phyloP scores from a whole-genome alignment of 345 rosid species.

The Citrus trifoliata region DNA sequence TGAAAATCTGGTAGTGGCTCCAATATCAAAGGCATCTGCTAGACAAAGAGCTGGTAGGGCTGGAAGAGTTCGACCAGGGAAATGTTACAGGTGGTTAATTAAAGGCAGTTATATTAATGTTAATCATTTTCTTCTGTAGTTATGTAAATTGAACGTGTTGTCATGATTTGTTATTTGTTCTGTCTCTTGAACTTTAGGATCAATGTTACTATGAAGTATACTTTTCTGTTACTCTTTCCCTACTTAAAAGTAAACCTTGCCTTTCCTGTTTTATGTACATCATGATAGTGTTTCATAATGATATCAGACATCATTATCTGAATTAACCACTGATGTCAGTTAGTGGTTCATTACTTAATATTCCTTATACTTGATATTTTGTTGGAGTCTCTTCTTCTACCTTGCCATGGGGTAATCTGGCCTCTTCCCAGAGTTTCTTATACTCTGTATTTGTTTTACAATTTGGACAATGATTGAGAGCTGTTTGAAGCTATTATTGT shows the following conservation, averaged over 20 bases:
- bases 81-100: constrained; percentile 77
- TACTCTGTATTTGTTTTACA: not conserved
- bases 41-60: constrained; percentile 98
- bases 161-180: not conserved
- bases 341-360: not conserved
- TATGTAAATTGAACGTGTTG: not conserved
- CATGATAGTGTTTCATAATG: not conserved
- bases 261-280: not conserved
- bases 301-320: not conserved
- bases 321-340: not conserved
- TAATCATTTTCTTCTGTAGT: not conserved
- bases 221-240: not conserved
- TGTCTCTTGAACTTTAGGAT: not conserved
- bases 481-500: not conserved
- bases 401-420: not conserved
- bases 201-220: not conserved
- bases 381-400: not conserved
- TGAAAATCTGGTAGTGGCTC: constrained; percentile 89
- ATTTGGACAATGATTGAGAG: not conserved
- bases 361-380: not conserved
- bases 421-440: not conserved
- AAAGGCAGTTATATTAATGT: not conserved
- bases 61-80: constrained; percentile 93
- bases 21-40: constrained; percentile 97
- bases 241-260: not conserved